phyloP scores from a whole-genome alignment of 345 rosid species.

The Dipteronia sinensis region DNA sequence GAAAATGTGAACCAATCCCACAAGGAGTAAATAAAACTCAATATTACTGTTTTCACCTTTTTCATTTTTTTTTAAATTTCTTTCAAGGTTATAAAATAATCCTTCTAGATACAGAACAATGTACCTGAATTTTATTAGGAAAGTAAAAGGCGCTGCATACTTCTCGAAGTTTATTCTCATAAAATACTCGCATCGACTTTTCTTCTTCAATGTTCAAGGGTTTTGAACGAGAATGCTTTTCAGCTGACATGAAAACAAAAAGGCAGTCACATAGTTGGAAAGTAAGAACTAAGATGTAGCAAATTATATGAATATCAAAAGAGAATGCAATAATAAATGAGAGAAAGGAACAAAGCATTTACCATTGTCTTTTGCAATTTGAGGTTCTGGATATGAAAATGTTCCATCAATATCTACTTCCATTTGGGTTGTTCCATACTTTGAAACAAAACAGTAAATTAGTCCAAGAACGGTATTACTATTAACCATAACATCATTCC shows the following conservation, averaged over 20 bases:
- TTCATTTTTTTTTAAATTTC: too few species aligned
- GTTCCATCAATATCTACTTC: constrained; percentile 91
- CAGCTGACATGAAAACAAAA: constrained; percentile 43
- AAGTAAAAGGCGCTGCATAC: constrained; percentile 94
- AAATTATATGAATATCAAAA: not conserved
- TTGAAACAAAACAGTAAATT: constrained; percentile 14
- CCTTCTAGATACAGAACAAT: constrained; percentile 8
- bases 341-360: constrained; percentile 6
- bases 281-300: not conserved
- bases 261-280: not conserved
- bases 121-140: constrained; percentile 95
- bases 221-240: constrained; percentile 80
- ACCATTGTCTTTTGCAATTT: constrained; percentile 56
- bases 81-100: not conserved
- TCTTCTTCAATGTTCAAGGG: constrained; percentile 87
- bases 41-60: not conserved
- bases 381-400: constrained; percentile 66
- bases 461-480: not conserved
- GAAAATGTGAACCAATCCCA: constrained; percentile 34
- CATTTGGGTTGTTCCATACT: constrained; percentile 85
- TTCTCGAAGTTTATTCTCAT: constrained; percentile 90
- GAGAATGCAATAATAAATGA: not conserved
- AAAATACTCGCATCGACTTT: constrained; percentile 82
- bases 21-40: constrained; percentile 3
- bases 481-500: not conserved